These are phyloP conservation scores for Skeletonema marinoi DNA, from an alignment of 108 stramenopile genomes.

Conservation along the genomic window DNA sequence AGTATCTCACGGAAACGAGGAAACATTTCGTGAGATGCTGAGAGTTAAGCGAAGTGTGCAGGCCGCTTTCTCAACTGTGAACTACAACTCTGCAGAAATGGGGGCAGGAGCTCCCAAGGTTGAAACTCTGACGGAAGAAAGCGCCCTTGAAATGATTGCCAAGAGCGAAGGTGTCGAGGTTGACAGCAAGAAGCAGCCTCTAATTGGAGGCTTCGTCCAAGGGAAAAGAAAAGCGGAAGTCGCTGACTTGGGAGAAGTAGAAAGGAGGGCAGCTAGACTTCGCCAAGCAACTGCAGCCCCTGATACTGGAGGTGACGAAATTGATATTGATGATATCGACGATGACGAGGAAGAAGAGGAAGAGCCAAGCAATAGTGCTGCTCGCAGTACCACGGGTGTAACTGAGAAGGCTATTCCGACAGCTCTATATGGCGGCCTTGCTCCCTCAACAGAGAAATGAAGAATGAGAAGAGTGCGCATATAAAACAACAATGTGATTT, in stretches of 20 bases:
- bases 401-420: slow-evolving; percentile 69
- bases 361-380: not conserved
- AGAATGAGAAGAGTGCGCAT: not conserved
- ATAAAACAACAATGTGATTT: not conserved
- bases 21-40: slow-evolving; percentile 98
- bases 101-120: slow-evolving; percentile 53
- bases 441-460: slow-evolving; percentile 23
- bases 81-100: slow-evolving; percentile 92
- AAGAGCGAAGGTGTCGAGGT: slow-evolving; percentile 73
- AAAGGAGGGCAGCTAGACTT: slow-evolving; percentile 84
- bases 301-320: slow-evolving; percentile 71
- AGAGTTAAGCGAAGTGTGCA: slow-evolving; percentile 92
- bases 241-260: slow-evolving; percentile 83
- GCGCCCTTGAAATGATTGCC: slow-evolving; percentile 85
- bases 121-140: slow-evolving; percentile 72
- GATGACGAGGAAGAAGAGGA: slow-evolving; percentile 44
- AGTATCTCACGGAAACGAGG: slow-evolving; percentile 95
- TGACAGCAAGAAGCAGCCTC: slow-evolving; percentile 40
- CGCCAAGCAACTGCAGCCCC: slow-evolving; percentile 58
- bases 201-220: slow-evolving; percentile 59
- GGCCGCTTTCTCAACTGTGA: slow-evolving; percentile 90
- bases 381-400: slow-evolving; percentile 26
- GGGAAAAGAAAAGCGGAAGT: slow-evolving; percentile 67
- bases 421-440: slow-evolving; percentile 80
- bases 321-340: slow-evolving; percentile 73